phyloP scores from a whole-genome alignment of 2,329 filamentous ascomycete species.

The Phyllosticta citribraziliensis region DNA sequence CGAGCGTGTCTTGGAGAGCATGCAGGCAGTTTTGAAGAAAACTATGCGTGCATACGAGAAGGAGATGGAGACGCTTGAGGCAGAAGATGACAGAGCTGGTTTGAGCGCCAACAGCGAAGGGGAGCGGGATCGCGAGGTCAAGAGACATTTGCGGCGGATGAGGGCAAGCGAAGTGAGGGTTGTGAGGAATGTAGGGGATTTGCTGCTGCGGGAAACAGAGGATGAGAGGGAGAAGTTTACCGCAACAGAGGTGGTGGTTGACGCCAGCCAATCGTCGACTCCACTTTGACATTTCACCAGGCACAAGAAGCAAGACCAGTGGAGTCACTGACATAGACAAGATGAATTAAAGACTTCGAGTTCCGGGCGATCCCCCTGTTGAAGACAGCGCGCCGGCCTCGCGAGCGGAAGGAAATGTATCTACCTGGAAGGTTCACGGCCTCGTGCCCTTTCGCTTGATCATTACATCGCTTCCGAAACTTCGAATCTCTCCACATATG shows the following conservation, averaged over 20 bases:
- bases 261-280: background rate
- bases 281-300: background rate
- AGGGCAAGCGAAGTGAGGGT: constrained; percentile 85
- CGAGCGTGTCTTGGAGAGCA: constrained; percentile 81
- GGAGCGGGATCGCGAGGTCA: constrained; percentile 42
- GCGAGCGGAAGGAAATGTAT: no score
- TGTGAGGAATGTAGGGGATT: constrained; percentile 60
- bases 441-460: background rate
- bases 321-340: background rate
- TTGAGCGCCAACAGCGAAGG: constrained; percentile 34
- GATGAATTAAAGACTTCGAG: background rate
- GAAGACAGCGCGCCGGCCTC: background rate
- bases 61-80: constrained; percentile 45
- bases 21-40: constrained; percentile 72
- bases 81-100: constrained; percentile 34
- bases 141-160: constrained; percentile 54
- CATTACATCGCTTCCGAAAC: background rate
- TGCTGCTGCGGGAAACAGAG: constrained; percentile 59
- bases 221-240: constrained; percentile 53
- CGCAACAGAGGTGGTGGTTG: constrained; percentile 34
- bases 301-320: background rate
- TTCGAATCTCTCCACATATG: background rate
- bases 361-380: background rate
- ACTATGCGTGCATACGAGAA: constrained; percentile 57
- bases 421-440: no score